A percentile compares a stretch with the other conserved stretches of the same genome.
phyloP scores from a whole-genome alignment of 176 grass and related monocot species.

The Triticum timopheevii region DNA sequence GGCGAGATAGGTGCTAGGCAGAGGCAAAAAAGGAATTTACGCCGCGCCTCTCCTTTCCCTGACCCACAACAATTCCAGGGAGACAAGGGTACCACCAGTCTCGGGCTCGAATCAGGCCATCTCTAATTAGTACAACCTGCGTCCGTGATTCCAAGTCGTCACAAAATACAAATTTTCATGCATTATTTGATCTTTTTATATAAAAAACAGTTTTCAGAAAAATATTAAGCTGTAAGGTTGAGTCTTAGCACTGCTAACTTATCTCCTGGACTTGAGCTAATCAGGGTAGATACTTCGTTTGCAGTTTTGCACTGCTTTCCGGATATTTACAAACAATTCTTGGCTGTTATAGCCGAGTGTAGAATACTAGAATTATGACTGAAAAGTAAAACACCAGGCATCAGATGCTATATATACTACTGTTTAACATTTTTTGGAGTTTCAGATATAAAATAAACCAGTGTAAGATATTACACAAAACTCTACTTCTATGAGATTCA shows the following conservation, averaged over 20 bases:
- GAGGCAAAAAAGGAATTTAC: not conserved
- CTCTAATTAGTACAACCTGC: not conserved
- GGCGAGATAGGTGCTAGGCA: too few species aligned
- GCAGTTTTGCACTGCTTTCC: not conserved
- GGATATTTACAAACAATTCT: conserved; percentile 19
- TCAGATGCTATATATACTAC: not conserved
- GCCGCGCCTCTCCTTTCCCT: not conserved
- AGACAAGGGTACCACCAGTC: not conserved
- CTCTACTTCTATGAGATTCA: conserved; percentile 13
- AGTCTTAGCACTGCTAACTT: not conserved
- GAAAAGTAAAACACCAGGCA: not conserved
- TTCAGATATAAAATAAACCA: conserved; percentile 18
- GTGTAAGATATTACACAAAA: conserved; percentile 17
- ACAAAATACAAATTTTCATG: not conserved
- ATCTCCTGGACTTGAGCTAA: conserved; percentile 19
- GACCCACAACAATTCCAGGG: not conserved
- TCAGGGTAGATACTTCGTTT: conserved; percentile 1
- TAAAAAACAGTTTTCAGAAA: not conserved
- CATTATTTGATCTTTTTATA: not conserved
- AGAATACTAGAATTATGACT: not conserved
- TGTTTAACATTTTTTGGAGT: conserved; percentile 10
- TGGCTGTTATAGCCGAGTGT: not conserved
- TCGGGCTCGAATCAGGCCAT: not conserved
- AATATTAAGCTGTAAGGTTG: not conserved
- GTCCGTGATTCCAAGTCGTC: not conserved